Evolutionary conservation across 805 yeast genomes (phyloP).

Genomic region (Zygotorulaspora danielsina): DNA sequence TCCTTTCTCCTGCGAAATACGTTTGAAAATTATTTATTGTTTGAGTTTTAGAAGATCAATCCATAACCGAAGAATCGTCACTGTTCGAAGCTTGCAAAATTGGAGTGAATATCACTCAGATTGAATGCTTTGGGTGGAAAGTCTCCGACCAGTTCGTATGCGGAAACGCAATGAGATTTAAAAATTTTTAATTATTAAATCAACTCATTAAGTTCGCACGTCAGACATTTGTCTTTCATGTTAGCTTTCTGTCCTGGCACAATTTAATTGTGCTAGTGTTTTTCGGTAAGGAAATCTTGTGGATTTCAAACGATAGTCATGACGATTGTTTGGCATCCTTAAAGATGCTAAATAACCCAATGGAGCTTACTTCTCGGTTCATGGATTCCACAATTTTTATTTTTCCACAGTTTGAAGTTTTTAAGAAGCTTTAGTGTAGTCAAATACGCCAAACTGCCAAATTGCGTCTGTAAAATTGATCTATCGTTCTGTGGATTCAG

Average conservation of each 20-base stretch:
- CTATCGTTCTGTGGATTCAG: background rate
- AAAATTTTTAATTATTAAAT: slow-evolving; percentile 36
- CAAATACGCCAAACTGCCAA: slow-evolving; percentile 59
- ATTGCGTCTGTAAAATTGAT: background rate
- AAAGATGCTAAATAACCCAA: slow-evolving; percentile 50
- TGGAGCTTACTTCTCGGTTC: slow-evolving; percentile 77
- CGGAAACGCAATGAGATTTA: slow-evolving; percentile 56
- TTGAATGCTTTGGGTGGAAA: slow-evolving; percentile 71
- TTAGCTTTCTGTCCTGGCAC: slow-evolving; percentile 21
- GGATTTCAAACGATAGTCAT: slow-evolving; percentile 69
- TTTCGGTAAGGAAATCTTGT: slow-evolving; percentile 59
- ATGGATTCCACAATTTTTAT: too few relatives aligned
- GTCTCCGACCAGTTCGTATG: slow-evolving; percentile 70
- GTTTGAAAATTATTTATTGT: too few relatives aligned
- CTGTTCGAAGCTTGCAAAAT: slow-evolving; percentile 60
- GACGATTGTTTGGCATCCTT: slow-evolving; percentile 49
- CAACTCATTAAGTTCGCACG: slow-evolving; percentile 34
- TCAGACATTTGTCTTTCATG: slow-evolving; percentile 3
- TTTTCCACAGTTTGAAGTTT: slow-evolving; percentile 31
- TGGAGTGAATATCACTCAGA: slow-evolving; percentile 33
- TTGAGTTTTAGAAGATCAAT: slow-evolving; percentile 36
- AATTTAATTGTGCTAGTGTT: slow-evolving; percentile 18
- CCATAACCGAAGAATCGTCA: slow-evolving; percentile 73
- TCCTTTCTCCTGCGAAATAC: too few relatives aligned
- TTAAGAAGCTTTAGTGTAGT: slow-evolving; percentile 48